Evolutionary conservation across 2,329 filamentous ascomycete genomes (phyloP).

Genomic region (Cercospora sesami): DNA sequence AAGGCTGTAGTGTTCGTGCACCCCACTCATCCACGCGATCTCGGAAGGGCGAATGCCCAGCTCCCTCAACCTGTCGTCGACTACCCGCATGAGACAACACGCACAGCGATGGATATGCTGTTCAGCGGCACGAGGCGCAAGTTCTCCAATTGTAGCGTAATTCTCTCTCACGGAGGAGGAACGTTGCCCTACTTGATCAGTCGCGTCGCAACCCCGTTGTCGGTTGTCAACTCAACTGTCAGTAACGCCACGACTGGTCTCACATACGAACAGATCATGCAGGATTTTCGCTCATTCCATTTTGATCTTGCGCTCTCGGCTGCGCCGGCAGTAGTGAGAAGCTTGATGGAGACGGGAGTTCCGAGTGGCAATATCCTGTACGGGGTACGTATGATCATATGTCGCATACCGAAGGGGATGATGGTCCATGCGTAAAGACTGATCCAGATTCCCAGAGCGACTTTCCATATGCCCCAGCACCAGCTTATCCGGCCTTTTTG

Average conservation of each 20-base stretch:
- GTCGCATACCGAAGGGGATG: background rate
- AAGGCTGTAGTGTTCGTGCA: background rate
- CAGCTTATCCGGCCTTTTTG: background rate
- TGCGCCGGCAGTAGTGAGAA: background rate
- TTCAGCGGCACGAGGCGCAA: background rate
- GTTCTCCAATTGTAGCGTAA: background rate
- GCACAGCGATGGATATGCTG: background rate
- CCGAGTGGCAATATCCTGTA: background rate
- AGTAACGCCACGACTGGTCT: background rate
- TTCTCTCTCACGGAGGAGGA: background rate
- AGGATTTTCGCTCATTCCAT: background rate
- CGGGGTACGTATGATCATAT: background rate
- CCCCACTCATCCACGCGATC: background rate
- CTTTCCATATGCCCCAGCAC: background rate
- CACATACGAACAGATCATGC: background rate
- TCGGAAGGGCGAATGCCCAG: background rate
- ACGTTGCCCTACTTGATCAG: background rate
- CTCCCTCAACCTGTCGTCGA: background rate
- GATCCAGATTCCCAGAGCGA: background rate
- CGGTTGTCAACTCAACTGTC: background rate
- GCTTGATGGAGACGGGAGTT: background rate
- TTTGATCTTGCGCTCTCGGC: background rate
- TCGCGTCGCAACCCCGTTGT: background rate
- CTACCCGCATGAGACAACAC: background rate
- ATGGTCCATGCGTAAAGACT: background rate